A percentile compares a stretch with the other conserved stretches of the same genome.
Conservation (phyloP, 2,329 filamentous ascomycete species). For the Talaromyces sp. region DNA sequence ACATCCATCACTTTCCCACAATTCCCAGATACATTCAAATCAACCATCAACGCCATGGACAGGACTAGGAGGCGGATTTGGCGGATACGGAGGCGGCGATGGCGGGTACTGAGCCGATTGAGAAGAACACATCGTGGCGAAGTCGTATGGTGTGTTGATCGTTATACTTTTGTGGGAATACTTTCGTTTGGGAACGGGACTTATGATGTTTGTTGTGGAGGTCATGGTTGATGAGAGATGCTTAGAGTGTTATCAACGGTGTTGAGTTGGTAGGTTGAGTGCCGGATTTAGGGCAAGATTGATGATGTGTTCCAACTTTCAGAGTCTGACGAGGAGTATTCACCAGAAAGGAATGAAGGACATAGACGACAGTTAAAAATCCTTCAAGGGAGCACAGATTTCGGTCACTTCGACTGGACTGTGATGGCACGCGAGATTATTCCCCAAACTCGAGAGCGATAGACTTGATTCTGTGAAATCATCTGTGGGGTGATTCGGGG, state of each 20-base stretch:
- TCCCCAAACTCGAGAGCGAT: not conserved
- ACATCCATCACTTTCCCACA: not conserved
- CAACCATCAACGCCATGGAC: constrained; percentile 19
- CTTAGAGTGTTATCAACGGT: too few relatives aligned
- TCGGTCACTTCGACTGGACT: too few relatives aligned
- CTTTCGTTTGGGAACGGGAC: not conserved
- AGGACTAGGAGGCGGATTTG: constrained; percentile 41
- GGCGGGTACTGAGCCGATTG: constrained; percentile 24
- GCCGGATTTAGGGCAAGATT: too few relatives aligned
- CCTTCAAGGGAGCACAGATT: too few relatives aligned
- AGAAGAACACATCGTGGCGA: not conserved
- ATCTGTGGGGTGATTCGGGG: not conserved
- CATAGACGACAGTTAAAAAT: not conserved
- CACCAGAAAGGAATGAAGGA: not conserved
- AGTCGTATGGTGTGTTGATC: not conserved
- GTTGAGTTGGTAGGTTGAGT: too few relatives aligned
- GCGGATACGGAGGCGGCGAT: constrained; percentile 35
- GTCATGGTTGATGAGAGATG: not conserved
- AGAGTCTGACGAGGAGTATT: too few relatives aligned
- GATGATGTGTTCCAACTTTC: too few relatives aligned
- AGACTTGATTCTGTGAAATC: not conserved
- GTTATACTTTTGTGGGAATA: not conserved
- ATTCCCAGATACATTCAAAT: not conserved
- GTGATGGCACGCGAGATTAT: too few relatives aligned
- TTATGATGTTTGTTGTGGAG: not conserved